Base-by-base conservation (phyloP, 768 basidiomycete species). In the Hypholoma fasciculare region DNA sequence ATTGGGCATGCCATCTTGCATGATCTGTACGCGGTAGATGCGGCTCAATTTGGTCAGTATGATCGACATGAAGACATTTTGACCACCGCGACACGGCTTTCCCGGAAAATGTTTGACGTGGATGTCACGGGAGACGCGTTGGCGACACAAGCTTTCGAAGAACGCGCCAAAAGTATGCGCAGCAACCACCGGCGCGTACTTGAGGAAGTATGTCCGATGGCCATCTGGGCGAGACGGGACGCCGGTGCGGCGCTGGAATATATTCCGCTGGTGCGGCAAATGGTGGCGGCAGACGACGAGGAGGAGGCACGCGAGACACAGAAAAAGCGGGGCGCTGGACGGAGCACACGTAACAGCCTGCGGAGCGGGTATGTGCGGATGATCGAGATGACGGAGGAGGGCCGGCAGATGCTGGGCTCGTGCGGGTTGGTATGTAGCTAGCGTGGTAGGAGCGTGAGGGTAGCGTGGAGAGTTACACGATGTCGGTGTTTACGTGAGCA, bases 261-360 rank as follows among this genome's bases (percentile, higher is more conserved):
- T 71, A 73, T 83, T 63, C 88, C 93, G 34, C 82, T 80, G 72
- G 74, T 93, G 49, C 77, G 87, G 58, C 66, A 74, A 58, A 89
- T 96, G 69, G 84, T 90, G 40, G 71, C 57, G 26, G 79, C 73
- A 38, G 94, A 96, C 61, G 92, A 94, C 59, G 71, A 57, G 63
- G 63, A 76, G 64, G 85, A 78, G 59, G 71, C 54, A 58, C 57
- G 49, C 39, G 55, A 64, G 60, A 48, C 61, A 36, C 47, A 61
- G 54, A 58, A 63, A 61, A 63, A 59, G 56, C 63, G 67, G 57
- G 60, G 75, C 43, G 50, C 59, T 36, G 76, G 81, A 59, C 66
- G 89, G 52, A 67, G 49, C 61, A 89, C 88, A 42, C 70, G 87
- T 68, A 89, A 87, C 74, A 87, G 89, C 63, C 63, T 56, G 27